Evolutionary conservation across 176 grass and related monocot genomes (phyloP), one percentile per base, ranked within the genome.

Genomic region (Poa pratensis): DNA sequence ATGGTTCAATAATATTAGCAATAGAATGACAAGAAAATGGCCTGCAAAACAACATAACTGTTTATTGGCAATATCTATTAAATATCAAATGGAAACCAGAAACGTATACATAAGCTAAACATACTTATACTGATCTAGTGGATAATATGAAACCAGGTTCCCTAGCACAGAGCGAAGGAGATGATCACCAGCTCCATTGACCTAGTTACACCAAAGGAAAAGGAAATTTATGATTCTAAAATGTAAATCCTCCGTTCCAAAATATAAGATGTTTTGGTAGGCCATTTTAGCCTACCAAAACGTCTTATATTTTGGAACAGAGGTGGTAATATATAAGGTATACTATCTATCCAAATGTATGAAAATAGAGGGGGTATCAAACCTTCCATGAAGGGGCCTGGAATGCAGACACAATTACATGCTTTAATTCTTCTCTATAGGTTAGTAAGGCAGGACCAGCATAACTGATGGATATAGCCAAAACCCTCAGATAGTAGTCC

Each of bases 381-480:
- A 98, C 96, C 93, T 98, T 98, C 91, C 91, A 98, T 34, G 96
- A 98, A 72, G 96, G 96, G 69, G 93, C 87, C 91, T 95, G 89
- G 81, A 98, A 98, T 78, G 96, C 87, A 86, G 88, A 90, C 16
- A 74, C 43, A 71, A 95, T 94, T 88, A 87, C 84, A 84, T 88
- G 76, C 83, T 90, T 95, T 55, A 95, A 78, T 85, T 98, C 89
- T 66, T 94, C 89, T 83, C 57, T 87, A 69, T 89, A 94, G 39
- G 73, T 92, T 77, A 95, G 89, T 72, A 95, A 83, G 49, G 81
- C 88, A 9, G 93, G 86, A 40, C 96, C 96, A 39, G 85, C 89
- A 98, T 95, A 98, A 92, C 77, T 94, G 62, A 95, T 88, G 69
- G 91, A 59, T 78, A 95, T 89, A 68, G 96, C 93, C 79, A 98